Conservation (phyloP, 1,284 basidiomycete genomes). For the Leccinum pallidistipes region DNA sequence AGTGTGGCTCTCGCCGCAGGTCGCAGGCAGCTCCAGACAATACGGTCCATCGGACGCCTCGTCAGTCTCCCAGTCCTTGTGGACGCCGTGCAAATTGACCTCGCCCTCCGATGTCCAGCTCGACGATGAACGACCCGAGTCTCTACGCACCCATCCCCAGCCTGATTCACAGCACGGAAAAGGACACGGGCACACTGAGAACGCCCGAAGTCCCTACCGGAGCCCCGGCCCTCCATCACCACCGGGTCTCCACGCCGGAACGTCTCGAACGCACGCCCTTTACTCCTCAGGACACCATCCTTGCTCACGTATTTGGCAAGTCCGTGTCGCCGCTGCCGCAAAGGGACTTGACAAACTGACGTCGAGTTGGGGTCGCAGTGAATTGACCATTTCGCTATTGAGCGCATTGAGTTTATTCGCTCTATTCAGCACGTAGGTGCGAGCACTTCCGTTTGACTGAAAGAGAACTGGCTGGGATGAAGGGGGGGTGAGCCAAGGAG, state of each 20-base stretch:
- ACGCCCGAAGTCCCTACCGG: slow-evolving; percentile 2
- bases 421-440: slow-evolving; percentile 81
- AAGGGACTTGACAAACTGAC: slow-evolving; percentile 40
- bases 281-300: slow-evolving; percentile 20
- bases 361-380: slow-evolving; percentile 73
- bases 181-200: slow-evolving; percentile 8
- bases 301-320: background rate
- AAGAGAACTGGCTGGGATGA: slow-evolving; percentile 63
- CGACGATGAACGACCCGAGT: slow-evolving; percentile 27
- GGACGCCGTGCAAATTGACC: slow-evolving; percentile 14
- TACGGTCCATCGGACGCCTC: too few species aligned
- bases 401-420: slow-evolving; percentile 87
- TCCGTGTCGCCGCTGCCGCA: background rate
- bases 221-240: background rate
- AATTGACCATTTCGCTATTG: slow-evolving; percentile 78
- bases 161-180: slow-evolving; percentile 19
- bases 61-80: too few species aligned
- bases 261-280: slow-evolving; percentile 27
- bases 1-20: background rate
- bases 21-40: too few species aligned
- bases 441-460: slow-evolving; percentile 60
- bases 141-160: slow-evolving; percentile 21
- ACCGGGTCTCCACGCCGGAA: background rate
- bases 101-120: slow-evolving; percentile 26
- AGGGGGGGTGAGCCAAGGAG: slow-evolving; percentile 2